Percentiles rank a stretch among this genome's conserved stretches.
Conservation (phyloP, 2,329 filamentous ascomycete species). For the Hyphodiscus sp. region DNA sequence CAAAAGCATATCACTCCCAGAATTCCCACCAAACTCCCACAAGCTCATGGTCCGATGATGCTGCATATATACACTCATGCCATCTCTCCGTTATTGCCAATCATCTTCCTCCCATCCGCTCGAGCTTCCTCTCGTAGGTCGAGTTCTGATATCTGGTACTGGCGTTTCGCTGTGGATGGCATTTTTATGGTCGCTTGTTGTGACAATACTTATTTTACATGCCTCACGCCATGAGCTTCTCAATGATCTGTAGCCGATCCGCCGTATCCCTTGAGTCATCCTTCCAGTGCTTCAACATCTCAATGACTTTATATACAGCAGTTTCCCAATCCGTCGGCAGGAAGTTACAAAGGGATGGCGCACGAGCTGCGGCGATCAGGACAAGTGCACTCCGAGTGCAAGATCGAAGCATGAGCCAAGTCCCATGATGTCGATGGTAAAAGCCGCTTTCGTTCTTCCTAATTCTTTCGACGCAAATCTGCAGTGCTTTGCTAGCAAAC, state of each 20-base stretch:
- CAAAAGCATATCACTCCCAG: too few relatives aligned
- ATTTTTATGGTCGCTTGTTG: too few relatives aligned
- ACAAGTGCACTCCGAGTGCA: constrained; percentile 19
- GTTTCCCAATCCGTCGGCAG: constrained; percentile 18
- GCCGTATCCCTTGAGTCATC: constrained; percentile 1
- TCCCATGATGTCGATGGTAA: constrained; percentile 20
- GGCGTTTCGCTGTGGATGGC: too few relatives aligned
- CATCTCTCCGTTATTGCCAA: too few relatives aligned
- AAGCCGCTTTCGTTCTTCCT: constrained; percentile 27
- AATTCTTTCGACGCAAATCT: constrained; percentile 30
- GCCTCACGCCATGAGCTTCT: not conserved
- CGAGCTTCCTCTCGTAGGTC: too few relatives aligned
- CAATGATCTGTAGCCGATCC: constrained; percentile 3
- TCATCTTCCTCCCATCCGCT: too few relatives aligned
- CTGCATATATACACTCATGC: too few relatives aligned
- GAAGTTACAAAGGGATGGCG: not conserved
- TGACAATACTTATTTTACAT: too few relatives aligned
- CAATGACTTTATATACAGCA: constrained; percentile 12
- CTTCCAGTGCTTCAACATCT: constrained; percentile 17
- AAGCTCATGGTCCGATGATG: too few relatives aligned
- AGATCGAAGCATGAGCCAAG: constrained; percentile 21
- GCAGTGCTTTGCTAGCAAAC: constrained; percentile 27
- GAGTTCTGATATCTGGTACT: too few relatives aligned
- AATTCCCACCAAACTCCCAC: too few relatives aligned
- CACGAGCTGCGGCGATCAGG: constrained; percentile 17